A percentile compares a stretch with the other conserved stretches of the same genome.
Evolutionary conservation across 768 basidiomycete species (phyloP).

Genomic region (Hydnum rufescens): DNA sequence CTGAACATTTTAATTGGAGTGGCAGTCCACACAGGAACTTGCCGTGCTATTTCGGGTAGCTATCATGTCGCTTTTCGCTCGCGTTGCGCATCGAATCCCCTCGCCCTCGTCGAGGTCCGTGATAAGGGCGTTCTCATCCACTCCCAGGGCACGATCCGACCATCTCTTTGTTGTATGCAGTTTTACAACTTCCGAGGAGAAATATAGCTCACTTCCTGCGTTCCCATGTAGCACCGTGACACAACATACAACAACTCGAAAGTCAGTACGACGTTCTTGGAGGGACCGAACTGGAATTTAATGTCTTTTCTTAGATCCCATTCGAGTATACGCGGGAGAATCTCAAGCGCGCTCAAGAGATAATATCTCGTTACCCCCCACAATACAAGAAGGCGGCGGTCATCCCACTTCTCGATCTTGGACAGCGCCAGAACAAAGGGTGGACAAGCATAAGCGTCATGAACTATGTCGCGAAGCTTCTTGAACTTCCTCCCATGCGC

Average conservation of each 20-base stretch:
- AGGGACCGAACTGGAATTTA: not conserved
- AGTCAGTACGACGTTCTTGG: conserved; percentile 22
- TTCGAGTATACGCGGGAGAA: conserved; percentile 75
- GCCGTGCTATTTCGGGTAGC: no score
- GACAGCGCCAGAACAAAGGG: conserved; percentile 92
- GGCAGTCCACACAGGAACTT: no score
- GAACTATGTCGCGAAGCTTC: conserved; percentile 89
- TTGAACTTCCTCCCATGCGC: conserved; percentile 94
- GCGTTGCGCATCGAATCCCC: no score
- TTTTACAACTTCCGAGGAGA: not conserved
- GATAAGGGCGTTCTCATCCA: conserved; percentile 20
- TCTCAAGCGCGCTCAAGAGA: conserved; percentile 65
- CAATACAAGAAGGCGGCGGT: conserved; percentile 99
- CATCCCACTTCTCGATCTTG: conserved; percentile 90
- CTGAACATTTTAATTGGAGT: no score
- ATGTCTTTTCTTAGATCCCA: conserved; percentile 38
- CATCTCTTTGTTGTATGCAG: conserved; percentile 71
- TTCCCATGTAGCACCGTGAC: conserved; percentile 68
- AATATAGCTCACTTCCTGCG: conserved; percentile 2
- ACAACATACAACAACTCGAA: conserved; percentile 85
- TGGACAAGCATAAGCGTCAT: conserved; percentile 98
- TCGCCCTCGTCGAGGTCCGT: not conserved
- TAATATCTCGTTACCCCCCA: conserved; percentile 83
- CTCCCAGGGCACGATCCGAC: conserved; percentile 41
- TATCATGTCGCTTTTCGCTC: no score